phyloP scores from a whole-genome alignment of 2,329 filamentous ascomycete species.

The Sordariomycetes sp. region DNA sequence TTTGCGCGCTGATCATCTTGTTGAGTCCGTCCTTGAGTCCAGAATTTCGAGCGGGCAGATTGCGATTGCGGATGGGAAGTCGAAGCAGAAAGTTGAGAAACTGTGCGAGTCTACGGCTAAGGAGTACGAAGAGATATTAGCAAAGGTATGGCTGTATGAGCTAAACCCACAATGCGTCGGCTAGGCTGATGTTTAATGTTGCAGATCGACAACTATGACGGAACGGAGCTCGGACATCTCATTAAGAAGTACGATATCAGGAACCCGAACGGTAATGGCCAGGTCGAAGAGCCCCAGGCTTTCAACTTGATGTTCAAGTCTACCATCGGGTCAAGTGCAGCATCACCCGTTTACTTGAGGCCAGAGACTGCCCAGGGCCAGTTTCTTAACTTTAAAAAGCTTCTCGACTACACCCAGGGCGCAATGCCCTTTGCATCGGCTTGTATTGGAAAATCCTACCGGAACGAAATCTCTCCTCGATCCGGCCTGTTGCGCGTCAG shows the following conservation, averaged over 20 bases:
- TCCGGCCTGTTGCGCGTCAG: conserved; percentile 56
- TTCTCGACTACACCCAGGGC: conserved; percentile 60
- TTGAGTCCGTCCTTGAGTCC: conserved; percentile 56
- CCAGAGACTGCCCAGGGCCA: conserved; percentile 63
- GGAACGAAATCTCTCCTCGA: conserved; percentile 60
- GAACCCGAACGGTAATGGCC: conserved; percentile 52
- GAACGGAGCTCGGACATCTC: conserved; percentile 51
- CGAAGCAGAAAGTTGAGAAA: conserved; percentile 54
- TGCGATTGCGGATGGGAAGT: conserved; percentile 10
- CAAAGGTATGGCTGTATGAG: conserved; percentile 31
- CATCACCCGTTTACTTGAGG: conserved; percentile 51
- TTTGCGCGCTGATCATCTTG: conserved; percentile 58
- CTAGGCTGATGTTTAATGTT: background rate
- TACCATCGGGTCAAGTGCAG: conserved; percentile 55
- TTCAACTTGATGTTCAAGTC: conserved; percentile 69
- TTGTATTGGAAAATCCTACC: conserved; percentile 62
- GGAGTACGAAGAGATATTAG: conserved; percentile 57
- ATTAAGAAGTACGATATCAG: conserved; percentile 58
- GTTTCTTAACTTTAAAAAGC: conserved; percentile 59
- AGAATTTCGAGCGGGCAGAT: conserved; percentile 34
- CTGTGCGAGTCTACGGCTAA: conserved; percentile 48
- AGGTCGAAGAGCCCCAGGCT: conserved; percentile 51
- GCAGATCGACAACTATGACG: conserved; percentile 55
- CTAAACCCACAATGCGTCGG: background rate
- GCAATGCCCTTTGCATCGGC: conserved; percentile 63